Base-by-base conservation (phyloP, 2,329 filamentous ascomycete genomes). In the Colletotrichum chlorophyti region DNA sequence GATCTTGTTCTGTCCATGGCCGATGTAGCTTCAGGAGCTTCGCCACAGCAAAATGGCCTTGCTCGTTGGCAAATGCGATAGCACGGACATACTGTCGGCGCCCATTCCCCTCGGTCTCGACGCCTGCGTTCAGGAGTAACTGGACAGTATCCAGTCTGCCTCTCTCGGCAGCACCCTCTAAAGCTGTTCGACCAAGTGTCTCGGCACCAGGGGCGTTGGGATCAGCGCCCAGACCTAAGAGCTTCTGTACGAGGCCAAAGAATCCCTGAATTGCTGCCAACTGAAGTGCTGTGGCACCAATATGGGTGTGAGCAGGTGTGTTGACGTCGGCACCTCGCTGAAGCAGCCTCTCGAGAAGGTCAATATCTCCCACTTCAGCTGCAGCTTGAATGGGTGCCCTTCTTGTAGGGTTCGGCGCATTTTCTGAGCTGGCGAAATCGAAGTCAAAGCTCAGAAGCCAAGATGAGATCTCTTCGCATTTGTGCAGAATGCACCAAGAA, bases 131-230 rank as follows among this genome's bases (percentile, higher is more conserved):
- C 6, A 59, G 37, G 1, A 54, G n/a, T 0, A 54, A 4, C 4
- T 47, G 27, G 1, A 42, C 31, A 0, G 49, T 7, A 23, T 59
- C 55, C 7, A 59, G 0, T 2, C 50, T 12, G 0, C 55, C 55
- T 1, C 5, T 0, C 1, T 59, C n/a, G 0, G 50, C 51, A 1
- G 55, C 55, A 0, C 6, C 12, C 12, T 59, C 49, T 2, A 59
- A 11, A 3, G 43, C 50, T 0, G 55, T 59, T 4, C 14, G 35
- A 0, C 12, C 11, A 1, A 1, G 0, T 0, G 9, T 0, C 1
- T 0, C 3, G 3, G 10, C 6, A 0, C 17, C 42, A 0, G 55
- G 11, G 3, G 37, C 24, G 6, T 54, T 34, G 6, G 43, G 35
- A 1, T 59, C 10, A 2, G 43, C 55, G 3, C 12, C 3, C 3